A percentile compares a stretch with the other conserved stretches of the same genome.
Conservation (phyloP, 2,329 filamentous ascomycete genomes). For the Hymenoscyphus occultus region DNA sequence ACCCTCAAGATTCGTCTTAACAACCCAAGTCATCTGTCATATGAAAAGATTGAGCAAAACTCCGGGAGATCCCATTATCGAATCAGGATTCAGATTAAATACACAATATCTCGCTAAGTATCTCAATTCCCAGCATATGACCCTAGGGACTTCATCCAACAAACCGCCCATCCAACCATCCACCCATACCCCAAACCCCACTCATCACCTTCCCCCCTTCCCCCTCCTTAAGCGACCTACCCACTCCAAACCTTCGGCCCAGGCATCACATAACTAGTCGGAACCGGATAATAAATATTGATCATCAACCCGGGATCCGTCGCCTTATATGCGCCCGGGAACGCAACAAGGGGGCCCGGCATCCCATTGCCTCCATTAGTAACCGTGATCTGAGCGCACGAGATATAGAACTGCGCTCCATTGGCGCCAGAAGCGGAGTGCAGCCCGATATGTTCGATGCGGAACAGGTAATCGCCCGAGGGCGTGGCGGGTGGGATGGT, state of each 20-base stretch:
- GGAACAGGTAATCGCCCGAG: constrained; percentile 25
- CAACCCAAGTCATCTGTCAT: too few species aligned
- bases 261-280: constrained; percentile 29
- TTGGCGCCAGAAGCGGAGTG: constrained; percentile 16
- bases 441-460: constrained; percentile 35
- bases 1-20: too few species aligned
- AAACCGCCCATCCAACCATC: too few species aligned
- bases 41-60: too few species aligned
- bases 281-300: constrained; percentile 39
- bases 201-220: too few species aligned
- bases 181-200: too few species aligned
- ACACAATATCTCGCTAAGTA: too few species aligned
- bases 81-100: too few species aligned
- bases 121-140: too few species aligned
- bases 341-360: constrained; percentile 36
- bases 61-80: too few species aligned
- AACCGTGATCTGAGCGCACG: constrained; percentile 42
- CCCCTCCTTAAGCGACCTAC: neutral
- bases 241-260: constrained; percentile 31
- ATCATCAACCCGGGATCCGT: constrained; percentile 35
- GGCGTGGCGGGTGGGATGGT: constrained; percentile 38
- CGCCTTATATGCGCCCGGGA: constrained; percentile 37
- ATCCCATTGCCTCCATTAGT: constrained; percentile 39
- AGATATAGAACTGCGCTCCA: constrained; percentile 29
- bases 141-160: too few species aligned